Evolutionary conservation across 1,284 basidiomycete species (phyloP), one percentile per base, ranked within the genome.

Genomic region (Papiliotrema laurentii): DNA sequence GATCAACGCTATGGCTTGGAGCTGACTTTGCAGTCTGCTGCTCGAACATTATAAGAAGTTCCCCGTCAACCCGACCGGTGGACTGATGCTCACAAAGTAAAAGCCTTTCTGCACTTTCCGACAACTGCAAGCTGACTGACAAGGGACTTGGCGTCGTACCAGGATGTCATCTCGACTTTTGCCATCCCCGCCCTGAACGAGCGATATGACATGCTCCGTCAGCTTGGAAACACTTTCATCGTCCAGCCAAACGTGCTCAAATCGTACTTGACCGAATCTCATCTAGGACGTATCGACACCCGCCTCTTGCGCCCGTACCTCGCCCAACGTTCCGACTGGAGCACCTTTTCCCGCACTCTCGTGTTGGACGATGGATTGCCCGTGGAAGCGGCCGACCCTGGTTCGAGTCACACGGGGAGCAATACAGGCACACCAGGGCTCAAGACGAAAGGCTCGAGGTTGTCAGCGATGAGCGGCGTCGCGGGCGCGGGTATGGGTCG

Each of bases 131-230:
- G 38, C 48, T 45, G 43, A 37, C n/a, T 47, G 10, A 28, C 6
- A 66, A 94, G 89, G 75, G 96, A 99, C 69, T 81, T 99, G 55
- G 96, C 94, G 59, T 85, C 88, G 37, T 99, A 98, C 67, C 96
- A 98, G 78, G 96, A 98, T 61, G 83, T 83, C 2, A 83, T 97
- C 55, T 77, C 80, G 51, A 83, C 81, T 13, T 97, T 94, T 73
- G 79, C 80, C 27, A 85, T 96, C 36, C 80, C 88, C 1, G 80
- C 87, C 2, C 78, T 99, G 3, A 83, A 86, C 54, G 94, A 97
- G 71, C 89, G 96, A 18, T 99, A 96, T 76, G 96, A 98, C 68
- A 97, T 98, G 79, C 85, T 98, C 57, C 86, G 94, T 39, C 93
- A 98, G 72, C 83, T 99, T 1, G 96, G 96, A 61, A 96, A 97